Percentiles rank a stretch among this genome's conserved stretches.
These are phyloP conservation scores for Rutstroemia sp. DNA, from an alignment of 2,329 filamentous ascomycete species.

Conservation along the genomic window DNA sequence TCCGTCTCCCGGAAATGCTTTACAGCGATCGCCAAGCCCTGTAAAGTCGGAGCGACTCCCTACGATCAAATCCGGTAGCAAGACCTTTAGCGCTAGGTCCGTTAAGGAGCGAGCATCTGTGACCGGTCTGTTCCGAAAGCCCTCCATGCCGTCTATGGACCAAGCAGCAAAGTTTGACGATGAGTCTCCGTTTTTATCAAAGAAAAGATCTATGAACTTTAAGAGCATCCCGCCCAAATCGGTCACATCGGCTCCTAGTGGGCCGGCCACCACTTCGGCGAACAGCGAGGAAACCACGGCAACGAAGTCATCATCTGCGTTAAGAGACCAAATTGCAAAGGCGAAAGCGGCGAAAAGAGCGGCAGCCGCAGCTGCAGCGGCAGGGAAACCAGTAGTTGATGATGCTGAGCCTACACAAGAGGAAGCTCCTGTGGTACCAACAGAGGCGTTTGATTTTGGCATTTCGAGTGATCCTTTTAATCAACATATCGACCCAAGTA, in stretches of 20 bases:
- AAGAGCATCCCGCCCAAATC: constrained; percentile 20
- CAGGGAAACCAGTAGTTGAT: constrained; percentile 27
- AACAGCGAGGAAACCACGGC: constrained; percentile 35
- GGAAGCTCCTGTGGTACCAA: constrained; percentile 38
- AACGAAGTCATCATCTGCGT: constrained; percentile 66
- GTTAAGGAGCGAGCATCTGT: constrained; percentile 46
- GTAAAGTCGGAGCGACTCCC: constrained; percentile 22
- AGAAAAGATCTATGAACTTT: constrained; percentile 22
- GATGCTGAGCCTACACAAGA: constrained; percentile 16
- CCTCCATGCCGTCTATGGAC: constrained; percentile 39
- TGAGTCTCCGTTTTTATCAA: constrained; percentile 10
- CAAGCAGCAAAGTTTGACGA: constrained; percentile 22
- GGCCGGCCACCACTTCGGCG: constrained; percentile 15
- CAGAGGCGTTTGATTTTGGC: constrained; percentile 52
- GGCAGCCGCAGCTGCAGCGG: constrained; percentile 43
- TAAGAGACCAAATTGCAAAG: constrained; percentile 88
- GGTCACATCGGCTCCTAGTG: constrained; percentile 16
- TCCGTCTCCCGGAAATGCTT: constrained; percentile 29
- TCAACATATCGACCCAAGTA: constrained; percentile 48
- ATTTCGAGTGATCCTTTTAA: constrained; percentile 64
- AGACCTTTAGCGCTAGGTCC: constrained; percentile 39
- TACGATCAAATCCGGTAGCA: constrained; percentile 35
- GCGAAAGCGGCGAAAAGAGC: constrained; percentile 75
- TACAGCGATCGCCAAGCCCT: constrained; percentile 30
- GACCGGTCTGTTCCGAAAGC: constrained; percentile 48